phyloP scores from a whole-genome alignment of 176 grass and related monocot genomes.

The Pontederia crassipes region DNA sequence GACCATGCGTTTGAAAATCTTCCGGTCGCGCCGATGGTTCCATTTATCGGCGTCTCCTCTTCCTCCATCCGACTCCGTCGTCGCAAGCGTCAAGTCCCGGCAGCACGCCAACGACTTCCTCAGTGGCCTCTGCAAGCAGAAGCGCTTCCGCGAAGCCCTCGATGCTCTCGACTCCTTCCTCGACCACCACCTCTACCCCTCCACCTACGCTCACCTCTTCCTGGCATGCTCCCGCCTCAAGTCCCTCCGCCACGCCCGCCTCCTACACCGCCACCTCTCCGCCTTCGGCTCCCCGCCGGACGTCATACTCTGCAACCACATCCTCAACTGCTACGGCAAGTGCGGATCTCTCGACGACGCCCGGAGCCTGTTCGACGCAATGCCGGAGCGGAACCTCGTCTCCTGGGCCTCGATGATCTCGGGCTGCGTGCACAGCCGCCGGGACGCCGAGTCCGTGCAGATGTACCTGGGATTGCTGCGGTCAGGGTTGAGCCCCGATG shows the following conservation, averaged over 20 bases:
- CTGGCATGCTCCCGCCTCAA: constrained; percentile 20
- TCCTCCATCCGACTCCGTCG: too few relatives aligned
- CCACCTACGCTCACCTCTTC: constrained; percentile 25
- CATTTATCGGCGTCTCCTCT: too few relatives aligned
- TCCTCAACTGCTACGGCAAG: constrained; percentile 17
- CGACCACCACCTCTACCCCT: constrained; percentile 15
- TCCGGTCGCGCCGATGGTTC: too few relatives aligned
- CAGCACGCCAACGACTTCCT: constrained; percentile 16
- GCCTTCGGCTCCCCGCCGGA: neutral
- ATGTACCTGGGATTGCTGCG: constrained; percentile 12
- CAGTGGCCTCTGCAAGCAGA: constrained; percentile 11
- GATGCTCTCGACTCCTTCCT: constrained; percentile 12
- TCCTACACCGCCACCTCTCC: constrained; percentile 16
- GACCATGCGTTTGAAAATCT: too few relatives aligned
- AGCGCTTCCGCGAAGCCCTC: constrained; percentile 12
- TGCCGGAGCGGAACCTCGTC: constrained; percentile 17
- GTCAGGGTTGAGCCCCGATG: constrained; percentile 2
- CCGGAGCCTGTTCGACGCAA: constrained; percentile 19
- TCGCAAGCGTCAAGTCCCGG: neutral
- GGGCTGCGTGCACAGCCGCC: constrained; percentile 3
- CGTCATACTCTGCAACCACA: constrained; percentile 18
- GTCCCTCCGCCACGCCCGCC: constrained; percentile 14
- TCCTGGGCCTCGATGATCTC: constrained; percentile 23
- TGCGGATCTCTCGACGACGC: constrained; percentile 16
- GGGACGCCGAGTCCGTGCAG: constrained; percentile 2